Conservation (phyloP, 768 basidiomycete genomes). For the Kwoniella pini region DNA sequence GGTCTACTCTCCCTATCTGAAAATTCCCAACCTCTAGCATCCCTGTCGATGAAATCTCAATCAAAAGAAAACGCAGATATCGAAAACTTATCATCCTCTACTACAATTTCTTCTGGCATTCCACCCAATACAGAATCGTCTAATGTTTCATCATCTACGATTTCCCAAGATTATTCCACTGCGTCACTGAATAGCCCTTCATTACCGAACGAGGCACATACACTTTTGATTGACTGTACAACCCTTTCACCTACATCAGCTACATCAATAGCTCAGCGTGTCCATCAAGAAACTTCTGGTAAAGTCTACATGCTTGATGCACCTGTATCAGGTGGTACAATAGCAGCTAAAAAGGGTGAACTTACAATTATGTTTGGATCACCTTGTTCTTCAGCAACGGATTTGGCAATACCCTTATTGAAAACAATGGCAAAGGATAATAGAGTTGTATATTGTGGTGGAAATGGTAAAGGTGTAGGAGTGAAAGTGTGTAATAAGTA, state of each 20-base stretch:
- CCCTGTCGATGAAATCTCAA: neutral
- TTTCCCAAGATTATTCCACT: too few relatives aligned
- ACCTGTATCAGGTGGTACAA: constrained; percentile 88
- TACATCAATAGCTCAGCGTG: constrained; percentile 62
- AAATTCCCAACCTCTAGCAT: constrained; percentile 4
- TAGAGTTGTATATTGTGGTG: constrained; percentile 41
- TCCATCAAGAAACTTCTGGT: constrained; percentile 56
- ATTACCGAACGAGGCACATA: constrained; percentile 42
- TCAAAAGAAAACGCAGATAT: neutral
- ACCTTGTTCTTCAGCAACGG: constrained; percentile 45
- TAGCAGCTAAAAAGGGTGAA: constrained; percentile 82
- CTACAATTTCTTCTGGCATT: constrained; percentile 10
- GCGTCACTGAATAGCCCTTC: too few relatives aligned
- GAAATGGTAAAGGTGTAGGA: constrained; percentile 43
- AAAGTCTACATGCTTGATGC: constrained; percentile 85
- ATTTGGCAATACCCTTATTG: constrained; percentile 35
- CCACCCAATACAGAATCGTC: too few relatives aligned
- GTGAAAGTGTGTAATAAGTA: constrained; percentile 44
- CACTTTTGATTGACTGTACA: constrained; percentile 84
- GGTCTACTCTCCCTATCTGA: constrained; percentile 60
- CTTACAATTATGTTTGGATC: constrained; percentile 92
- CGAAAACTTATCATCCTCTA: constrained; percentile 10
- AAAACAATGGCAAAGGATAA: constrained; percentile 40
- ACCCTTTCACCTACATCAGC: constrained; percentile 81
- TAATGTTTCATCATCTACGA: neutral